Conservation (phyloP, 1,139 yeast species). For the Nakaseomyces nivariensis region DNA sequence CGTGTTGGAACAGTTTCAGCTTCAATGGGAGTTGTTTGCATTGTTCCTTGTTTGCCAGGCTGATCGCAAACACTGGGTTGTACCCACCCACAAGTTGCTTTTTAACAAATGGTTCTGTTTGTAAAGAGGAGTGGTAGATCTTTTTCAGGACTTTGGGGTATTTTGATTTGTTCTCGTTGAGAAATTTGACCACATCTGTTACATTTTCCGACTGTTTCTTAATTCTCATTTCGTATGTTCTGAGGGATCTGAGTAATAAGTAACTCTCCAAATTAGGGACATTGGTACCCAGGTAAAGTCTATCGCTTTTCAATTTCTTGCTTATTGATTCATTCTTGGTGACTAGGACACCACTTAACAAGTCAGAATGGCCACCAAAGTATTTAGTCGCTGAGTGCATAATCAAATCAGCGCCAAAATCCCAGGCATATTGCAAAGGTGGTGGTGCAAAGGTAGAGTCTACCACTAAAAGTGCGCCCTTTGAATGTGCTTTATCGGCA, state of each 20-base stretch:
- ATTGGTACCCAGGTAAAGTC: conserved; percentile 65
- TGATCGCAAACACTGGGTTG: conserved; percentile 69
- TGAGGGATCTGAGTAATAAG: conserved; percentile 63
- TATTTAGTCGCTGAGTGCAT: conserved; percentile 89
- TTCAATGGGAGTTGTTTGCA: conserved; percentile 61
- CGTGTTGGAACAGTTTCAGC: conserved; percentile 69
- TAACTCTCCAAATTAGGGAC: conserved; percentile 71
- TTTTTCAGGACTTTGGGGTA: conserved; percentile 37
- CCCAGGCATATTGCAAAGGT: conserved; percentile 73
- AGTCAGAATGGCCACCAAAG: conserved; percentile 91
- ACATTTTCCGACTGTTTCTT: conserved; percentile 57
- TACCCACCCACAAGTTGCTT: conserved; percentile 56
- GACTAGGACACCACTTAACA: conserved; percentile 69
- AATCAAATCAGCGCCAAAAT: conserved; percentile 70
- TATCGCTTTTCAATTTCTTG: conserved; percentile 43
- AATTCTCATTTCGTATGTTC: conserved; percentile 69
- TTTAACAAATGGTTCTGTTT: conserved; percentile 51
- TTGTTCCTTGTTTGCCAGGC: conserved; percentile 38
- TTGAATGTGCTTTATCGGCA: conserved; percentile 58
- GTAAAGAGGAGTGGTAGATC: conserved; percentile 67
- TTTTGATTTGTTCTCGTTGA: conserved; percentile 40
- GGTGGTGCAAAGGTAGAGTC: conserved; percentile 95
- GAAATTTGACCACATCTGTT: conserved; percentile 47
- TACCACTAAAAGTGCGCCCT: conserved; percentile 58
- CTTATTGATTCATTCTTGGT: conserved; percentile 45